Conservation (phyloP, 352 stramenopile genomes). For the Phytopythium aichiense region DNA sequence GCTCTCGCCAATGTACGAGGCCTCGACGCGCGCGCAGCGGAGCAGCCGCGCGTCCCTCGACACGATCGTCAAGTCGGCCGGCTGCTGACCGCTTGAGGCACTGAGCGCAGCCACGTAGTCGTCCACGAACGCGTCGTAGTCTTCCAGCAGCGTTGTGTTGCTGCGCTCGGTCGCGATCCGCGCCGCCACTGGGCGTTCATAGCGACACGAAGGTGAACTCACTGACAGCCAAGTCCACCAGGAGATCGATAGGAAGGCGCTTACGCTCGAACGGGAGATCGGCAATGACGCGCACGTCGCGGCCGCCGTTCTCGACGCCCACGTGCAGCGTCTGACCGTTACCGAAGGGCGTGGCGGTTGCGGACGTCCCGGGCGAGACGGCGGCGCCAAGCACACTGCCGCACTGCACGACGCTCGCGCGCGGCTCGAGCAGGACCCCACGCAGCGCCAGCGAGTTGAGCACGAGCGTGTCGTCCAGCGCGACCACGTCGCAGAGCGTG, state of each 20-base stretch:
- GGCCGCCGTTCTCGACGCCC: constrained; percentile 77
- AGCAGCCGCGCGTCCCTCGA: constrained; percentile 42
- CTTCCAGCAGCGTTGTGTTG: constrained; percentile 32
- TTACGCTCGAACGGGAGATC: constrained; percentile 63
- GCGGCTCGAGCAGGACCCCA: constrained; percentile 38
- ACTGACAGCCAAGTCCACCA: background rate
- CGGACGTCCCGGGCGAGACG: background rate
- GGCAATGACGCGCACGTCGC: constrained; percentile 61
- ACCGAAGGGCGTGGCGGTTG: constrained; percentile 16
- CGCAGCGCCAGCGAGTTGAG: constrained; percentile 58
- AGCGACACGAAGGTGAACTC: background rate
- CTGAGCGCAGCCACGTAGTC: constrained; percentile 40
- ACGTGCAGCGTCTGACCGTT: constrained; percentile 71
- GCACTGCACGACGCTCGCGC: constrained; percentile 60
- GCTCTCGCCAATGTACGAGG: constrained; percentile 57
- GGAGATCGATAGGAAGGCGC: constrained; percentile 6
- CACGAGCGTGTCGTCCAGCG: constrained; percentile 77
- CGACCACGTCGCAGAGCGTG: constrained; percentile 47
- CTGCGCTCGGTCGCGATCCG: constrained; percentile 34
- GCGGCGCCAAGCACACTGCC: constrained; percentile 33
- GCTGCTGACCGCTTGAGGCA: constrained; percentile 3
- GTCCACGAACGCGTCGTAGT: constrained; percentile 50
- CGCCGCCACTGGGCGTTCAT: constrained; percentile 24
- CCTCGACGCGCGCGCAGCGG: constrained; percentile 56
- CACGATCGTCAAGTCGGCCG: constrained; percentile 45